phyloP scores from a whole-genome alignment of 1,284 basidiomycete genomes.

The Moesziomyces antarcticus region DNA sequence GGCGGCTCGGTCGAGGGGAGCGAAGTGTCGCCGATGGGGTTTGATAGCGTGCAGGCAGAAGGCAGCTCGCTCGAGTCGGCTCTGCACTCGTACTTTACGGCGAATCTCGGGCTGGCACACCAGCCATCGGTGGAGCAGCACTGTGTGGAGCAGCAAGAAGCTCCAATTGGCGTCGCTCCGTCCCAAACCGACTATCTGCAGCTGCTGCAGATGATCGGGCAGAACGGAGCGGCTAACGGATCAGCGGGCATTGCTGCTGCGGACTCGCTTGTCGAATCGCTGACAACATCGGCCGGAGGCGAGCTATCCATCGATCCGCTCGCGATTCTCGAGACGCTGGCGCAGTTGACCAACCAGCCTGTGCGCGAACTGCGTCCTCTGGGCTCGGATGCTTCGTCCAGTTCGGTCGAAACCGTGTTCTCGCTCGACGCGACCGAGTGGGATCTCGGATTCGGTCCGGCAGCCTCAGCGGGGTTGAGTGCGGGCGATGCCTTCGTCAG shows the following conservation, averaged over 20 bases:
- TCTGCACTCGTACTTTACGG: slow-evolving; percentile 7
- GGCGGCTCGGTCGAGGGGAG: slow-evolving; percentile 1
- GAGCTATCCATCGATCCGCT: slow-evolving; percentile 4
- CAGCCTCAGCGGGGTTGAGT: not conserved
- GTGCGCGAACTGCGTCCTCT: slow-evolving; percentile 1
- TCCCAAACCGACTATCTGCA: slow-evolving; percentile 8
- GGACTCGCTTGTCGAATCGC: not conserved
- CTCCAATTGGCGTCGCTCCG: not conserved
- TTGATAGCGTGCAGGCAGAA: not conserved
- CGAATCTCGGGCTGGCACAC: not conserved
- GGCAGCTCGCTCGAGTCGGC: slow-evolving; percentile 2
- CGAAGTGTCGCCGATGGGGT: not conserved
- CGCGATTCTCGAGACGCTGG: slow-evolving; percentile 11
- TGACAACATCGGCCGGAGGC: not conserved
- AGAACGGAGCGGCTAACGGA: not conserved
- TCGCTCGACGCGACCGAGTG: slow-evolving; percentile 22
- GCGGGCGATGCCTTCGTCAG: not conserved
- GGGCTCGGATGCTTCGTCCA: slow-evolving; percentile 9
- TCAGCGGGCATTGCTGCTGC: not conserved
- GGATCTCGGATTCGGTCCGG: not conserved
- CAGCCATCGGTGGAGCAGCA: not conserved
- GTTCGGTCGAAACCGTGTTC: slow-evolving; percentile 20
- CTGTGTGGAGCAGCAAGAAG: not conserved
- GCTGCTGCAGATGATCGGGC: slow-evolving; percentile 7
- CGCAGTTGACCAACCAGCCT: slow-evolving; percentile 11